These are phyloP conservation scores for Diaporthe humulicola DNA, from an alignment of 2,329 filamentous ascomycete genomes.

Conservation along the genomic window DNA sequence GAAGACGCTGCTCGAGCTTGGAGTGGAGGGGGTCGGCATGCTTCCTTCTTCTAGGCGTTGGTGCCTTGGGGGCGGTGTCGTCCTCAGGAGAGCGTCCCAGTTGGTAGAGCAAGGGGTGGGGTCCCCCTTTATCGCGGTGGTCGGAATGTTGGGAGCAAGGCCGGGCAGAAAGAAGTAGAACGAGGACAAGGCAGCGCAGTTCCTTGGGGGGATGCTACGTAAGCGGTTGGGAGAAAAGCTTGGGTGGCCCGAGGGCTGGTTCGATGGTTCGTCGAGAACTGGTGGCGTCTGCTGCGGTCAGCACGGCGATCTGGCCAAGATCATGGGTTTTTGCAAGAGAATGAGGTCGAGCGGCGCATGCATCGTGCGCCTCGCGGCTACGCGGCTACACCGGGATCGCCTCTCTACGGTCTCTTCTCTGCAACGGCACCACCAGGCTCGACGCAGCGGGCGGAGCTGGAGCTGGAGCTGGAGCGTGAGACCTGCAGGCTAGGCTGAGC, in stretches of 20 bases:
- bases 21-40: slow-evolving; percentile 43
- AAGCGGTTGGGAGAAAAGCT: not conserved
- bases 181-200: not conserved
- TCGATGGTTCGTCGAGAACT: not conserved
- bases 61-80: not conserved
- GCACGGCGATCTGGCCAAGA: not conserved
- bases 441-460: not conserved
- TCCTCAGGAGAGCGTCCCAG: not conserved
- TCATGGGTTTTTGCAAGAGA: not conserved
- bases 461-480: slow-evolving; percentile 4
- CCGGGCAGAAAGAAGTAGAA: not conserved
- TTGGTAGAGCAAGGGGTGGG: not conserved
- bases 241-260: not conserved
- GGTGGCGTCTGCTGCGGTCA: slow-evolving; percentile 14
- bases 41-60: slow-evolving; percentile 3
- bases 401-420: too few species aligned
- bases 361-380: not conserved
- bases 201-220: not conserved
- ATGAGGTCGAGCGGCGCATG: not conserved
- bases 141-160: not conserved
- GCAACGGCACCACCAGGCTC: not conserved
- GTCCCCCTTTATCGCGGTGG: slow-evolving; percentile 4
- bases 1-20: slow-evolving; percentile 43
- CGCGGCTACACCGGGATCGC: not conserved
- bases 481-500: not conserved